These are phyloP conservation scores for Mrakiaceae sp. DNA, from an alignment of 1,284 basidiomycete genomes.

Conservation along the genomic window DNA sequence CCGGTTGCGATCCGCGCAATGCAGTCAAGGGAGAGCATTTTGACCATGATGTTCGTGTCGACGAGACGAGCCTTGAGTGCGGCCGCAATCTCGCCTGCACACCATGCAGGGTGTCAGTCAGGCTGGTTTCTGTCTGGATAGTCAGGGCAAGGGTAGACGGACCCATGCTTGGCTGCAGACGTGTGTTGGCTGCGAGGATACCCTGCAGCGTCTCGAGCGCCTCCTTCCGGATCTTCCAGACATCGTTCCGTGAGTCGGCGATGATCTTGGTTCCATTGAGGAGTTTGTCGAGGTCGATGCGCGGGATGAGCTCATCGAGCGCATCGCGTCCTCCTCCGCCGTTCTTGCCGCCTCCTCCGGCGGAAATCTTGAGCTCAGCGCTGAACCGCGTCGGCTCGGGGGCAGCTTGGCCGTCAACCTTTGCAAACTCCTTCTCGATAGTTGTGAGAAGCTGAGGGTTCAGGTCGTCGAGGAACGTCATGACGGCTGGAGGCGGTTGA, in stretches of 20 bases:
- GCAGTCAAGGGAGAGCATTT: slow-evolving; percentile 78
- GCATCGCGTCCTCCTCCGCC: slow-evolving; percentile 48
- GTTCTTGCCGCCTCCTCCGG: slow-evolving; percentile 24
- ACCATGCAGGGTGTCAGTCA: slow-evolving; percentile 13
- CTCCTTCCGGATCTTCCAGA: slow-evolving; percentile 97
- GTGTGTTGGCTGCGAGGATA: slow-evolving; percentile 79
- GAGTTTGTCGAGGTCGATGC: slow-evolving; percentile 82
- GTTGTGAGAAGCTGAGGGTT: slow-evolving; percentile 89
- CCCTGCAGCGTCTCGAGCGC: slow-evolving; percentile 75
- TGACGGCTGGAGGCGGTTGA: slow-evolving; percentile 51
- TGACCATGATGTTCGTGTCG: slow-evolving; percentile 91
- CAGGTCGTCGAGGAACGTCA: slow-evolving; percentile 82
- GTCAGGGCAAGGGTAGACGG: slow-evolving; percentile 21
- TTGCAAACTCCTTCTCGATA: slow-evolving; percentile 86
- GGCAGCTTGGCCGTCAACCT: slow-evolving; percentile 65
- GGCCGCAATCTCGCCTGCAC: slow-evolving; percentile 71
- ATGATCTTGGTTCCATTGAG: slow-evolving; percentile 75
- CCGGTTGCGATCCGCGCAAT: slow-evolving; percentile 78
- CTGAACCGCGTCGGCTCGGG: slow-evolving; percentile 72
- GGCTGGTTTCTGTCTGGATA: background rate
- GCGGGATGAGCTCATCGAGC: slow-evolving; percentile 85
- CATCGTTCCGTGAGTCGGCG: slow-evolving; percentile 72
- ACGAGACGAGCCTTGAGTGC: slow-evolving; percentile 78
- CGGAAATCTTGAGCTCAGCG: slow-evolving; percentile 53
- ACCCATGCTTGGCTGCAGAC: slow-evolving; percentile 85